These are phyloP conservation scores for Tripterygium wilfordii DNA, from an alignment of 177 flowering plant genomes.

Conservation along the genomic window DNA sequence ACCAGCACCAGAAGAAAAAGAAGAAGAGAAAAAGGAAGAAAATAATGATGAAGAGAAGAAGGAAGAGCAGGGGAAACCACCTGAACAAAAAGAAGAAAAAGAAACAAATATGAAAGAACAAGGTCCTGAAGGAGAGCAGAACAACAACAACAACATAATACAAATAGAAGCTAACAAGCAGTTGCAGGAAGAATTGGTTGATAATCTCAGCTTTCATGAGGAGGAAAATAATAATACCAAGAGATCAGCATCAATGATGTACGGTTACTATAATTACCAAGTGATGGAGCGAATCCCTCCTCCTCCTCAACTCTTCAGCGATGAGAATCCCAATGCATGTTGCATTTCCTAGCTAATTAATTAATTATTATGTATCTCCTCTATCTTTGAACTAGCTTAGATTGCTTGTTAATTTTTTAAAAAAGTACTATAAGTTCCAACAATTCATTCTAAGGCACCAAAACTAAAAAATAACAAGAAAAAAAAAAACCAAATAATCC, in stretches of 20 bases:
- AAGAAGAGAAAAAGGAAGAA: conserved; percentile 22
- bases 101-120: conserved; percentile 4
- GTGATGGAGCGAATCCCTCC: conserved; percentile 65
- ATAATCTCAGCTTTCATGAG: conserved; percentile 6
- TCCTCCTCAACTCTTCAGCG: conserved; percentile 90
- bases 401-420: no score
- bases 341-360: conserved; percentile 43
- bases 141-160: neutral
- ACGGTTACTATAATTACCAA: conserved; percentile 53
- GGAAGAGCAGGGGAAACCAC: conserved; percentile 17
- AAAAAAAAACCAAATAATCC: no score
- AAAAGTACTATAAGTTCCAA: no score
- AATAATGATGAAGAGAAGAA: conserved; percentile 3
- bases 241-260: no score
- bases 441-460: no score
- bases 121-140: neutral
- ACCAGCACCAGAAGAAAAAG: conserved; percentile 29
- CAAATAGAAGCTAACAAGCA: conserved; percentile 6
- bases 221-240: no score
- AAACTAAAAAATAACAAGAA: no score
- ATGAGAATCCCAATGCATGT: conserved; percentile 96
- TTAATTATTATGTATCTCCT: neutral
- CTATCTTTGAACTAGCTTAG: no score
- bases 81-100: conserved; percentile 9
- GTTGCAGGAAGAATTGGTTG: conserved; percentile 6